Conservation (phyloP, 2,329 filamentous ascomycete genomes). For the Arthrobotrys sinensis region DNA sequence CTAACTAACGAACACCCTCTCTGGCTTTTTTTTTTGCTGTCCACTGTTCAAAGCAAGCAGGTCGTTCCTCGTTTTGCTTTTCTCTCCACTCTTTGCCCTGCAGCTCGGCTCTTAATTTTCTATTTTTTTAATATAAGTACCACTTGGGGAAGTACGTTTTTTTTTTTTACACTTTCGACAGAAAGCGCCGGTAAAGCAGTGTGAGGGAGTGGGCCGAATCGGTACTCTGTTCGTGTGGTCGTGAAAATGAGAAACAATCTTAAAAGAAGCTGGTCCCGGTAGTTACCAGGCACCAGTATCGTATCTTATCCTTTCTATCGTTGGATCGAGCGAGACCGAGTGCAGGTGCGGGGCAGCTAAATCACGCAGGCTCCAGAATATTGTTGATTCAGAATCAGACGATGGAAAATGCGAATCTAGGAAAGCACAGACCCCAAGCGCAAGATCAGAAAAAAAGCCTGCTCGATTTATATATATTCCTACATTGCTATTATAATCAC, state of each 20-base stretch:
- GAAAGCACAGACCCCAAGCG: conserved; percentile 17
- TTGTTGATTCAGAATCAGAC: conserved; percentile 26
- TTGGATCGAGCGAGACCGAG: conserved; percentile 18
- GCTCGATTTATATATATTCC: conserved; percentile 4
- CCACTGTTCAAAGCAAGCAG: neutral
- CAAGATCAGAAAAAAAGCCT: conserved; percentile 5
- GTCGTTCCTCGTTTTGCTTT: conserved; percentile 15
- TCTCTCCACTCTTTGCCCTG: conserved; percentile 18
- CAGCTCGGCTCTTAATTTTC: neutral
- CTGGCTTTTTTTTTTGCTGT: conserved; percentile 11
- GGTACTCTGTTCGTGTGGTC: conserved; percentile 14
- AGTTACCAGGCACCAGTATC: conserved; percentile 33
- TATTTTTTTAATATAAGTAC: neutral
- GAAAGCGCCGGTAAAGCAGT: neutral
- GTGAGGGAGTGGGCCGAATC: conserved; percentile 40
- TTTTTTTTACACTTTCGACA: conserved; percentile 12
- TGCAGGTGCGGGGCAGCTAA: conserved; percentile 38
- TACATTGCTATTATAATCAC: conserved; percentile 10
- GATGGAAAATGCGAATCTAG: neutral
- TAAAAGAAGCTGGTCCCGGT: conserved; percentile 7
- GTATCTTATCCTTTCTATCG: conserved; percentile 20
- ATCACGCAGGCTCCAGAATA: conserved; percentile 26
- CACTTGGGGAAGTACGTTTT: neutral
- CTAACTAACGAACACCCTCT: conserved; percentile 22
- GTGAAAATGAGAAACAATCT: neutral